Conservation (phyloP, 2,329 filamentous ascomycete genomes). For the Paecilomyces dactylethromorphus region DNA sequence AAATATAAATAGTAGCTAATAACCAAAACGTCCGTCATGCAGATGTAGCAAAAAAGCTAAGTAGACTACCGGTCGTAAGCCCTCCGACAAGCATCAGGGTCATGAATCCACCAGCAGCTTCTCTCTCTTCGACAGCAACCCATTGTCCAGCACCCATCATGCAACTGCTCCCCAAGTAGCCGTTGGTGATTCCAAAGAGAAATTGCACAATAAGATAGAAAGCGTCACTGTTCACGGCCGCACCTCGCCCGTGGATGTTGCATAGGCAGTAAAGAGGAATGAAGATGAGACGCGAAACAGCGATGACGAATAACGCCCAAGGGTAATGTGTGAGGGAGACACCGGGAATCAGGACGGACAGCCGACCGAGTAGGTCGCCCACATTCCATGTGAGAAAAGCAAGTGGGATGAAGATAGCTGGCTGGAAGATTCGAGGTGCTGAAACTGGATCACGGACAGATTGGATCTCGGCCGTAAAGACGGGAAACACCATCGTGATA, state of each 20-base stretch:
- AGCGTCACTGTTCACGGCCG: conserved; percentile 67
- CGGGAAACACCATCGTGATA: conserved; percentile 89
- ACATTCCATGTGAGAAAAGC: conserved; percentile 91
- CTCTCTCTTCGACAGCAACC: conserved; percentile 75
- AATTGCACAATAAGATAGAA: conserved; percentile 88
- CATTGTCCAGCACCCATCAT: conserved; percentile 87
- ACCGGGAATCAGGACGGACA: conserved; percentile 56
- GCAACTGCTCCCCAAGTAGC: conserved; percentile 76
- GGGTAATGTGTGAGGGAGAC: conserved; percentile 57
- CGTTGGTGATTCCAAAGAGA: conserved; percentile 76
- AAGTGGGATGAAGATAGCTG: conserved; percentile 77
- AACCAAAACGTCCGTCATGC: conserved; percentile 3
- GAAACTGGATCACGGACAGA: conserved; percentile 37
- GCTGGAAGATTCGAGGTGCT: conserved; percentile 54
- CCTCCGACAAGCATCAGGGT: conserved; percentile 80
- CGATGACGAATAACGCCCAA: conserved; percentile 58
- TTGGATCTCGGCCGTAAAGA: conserved; percentile 69
- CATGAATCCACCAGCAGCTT: conserved; percentile 93
- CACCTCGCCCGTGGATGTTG: conserved; percentile 74
- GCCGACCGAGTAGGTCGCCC: conserved; percentile 73
- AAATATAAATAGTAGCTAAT: too few relatives aligned
- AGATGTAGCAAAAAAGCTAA: conserved; percentile 70
- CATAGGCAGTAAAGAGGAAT: conserved; percentile 84
- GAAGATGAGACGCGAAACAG: conserved; percentile 61
- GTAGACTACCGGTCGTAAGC: conserved; percentile 73